A percentile compares a stretch with the other conserved stretches of the same genome.
Conservation (phyloP, 2,329 filamentous ascomycete species). For the Calonectria naviculata region DNA sequence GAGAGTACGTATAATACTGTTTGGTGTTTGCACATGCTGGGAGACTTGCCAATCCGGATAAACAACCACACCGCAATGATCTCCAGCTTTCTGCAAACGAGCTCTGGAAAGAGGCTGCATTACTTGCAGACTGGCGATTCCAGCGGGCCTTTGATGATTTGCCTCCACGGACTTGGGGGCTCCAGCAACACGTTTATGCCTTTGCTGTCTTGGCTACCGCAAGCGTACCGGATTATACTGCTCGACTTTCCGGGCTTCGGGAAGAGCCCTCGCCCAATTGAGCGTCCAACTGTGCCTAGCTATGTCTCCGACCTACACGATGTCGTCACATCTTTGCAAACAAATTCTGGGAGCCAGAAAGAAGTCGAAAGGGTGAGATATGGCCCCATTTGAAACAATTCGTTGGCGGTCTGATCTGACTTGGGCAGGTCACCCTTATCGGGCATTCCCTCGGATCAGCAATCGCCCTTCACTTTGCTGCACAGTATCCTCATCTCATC, state of each 20-base stretch:
- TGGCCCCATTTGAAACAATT: background rate
- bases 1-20: too few relatives aligned
- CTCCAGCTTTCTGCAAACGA: background rate
- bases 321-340: background rate
- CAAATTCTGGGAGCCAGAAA: background rate
- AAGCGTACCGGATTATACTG: background rate
- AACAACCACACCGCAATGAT: background rate
- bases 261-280: background rate
- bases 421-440: background rate
- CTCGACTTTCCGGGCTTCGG: background rate
- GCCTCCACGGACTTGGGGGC: background rate
- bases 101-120: background rate
- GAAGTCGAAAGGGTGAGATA: background rate
- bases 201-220: background rate
- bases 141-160: background rate
- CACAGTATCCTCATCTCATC: background rate
- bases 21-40: too few relatives aligned
- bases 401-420: background rate
- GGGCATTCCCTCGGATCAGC: background rate
- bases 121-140: background rate
- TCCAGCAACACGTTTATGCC: background rate
- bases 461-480: background rate
- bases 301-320: constrained; percentile 2
- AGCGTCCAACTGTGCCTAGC: background rate
- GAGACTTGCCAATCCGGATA: too few relatives aligned